Percentiles rank a stretch among this genome's conserved stretches.
Conservation (phyloP, 345 rosid species). For the Microcos paniculata region DNA sequence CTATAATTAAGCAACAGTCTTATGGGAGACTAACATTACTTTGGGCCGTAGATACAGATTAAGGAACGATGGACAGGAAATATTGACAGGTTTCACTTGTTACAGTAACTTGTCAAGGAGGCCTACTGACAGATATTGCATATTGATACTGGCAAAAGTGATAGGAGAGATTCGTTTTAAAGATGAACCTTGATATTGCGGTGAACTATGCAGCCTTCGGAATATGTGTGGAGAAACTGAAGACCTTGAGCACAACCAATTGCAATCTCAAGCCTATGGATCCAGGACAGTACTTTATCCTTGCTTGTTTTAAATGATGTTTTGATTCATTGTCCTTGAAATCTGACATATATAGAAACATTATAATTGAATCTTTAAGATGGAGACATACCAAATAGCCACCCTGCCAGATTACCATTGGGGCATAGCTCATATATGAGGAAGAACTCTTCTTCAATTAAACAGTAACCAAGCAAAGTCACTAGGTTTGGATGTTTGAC, state of each 20-base stretch:
- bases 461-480: constrained; percentile 42
- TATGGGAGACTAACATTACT: too few relatives aligned
- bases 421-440: constrained; percentile 50
- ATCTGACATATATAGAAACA: not conserved
- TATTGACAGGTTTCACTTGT: not conserved
- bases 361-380: not conserved
- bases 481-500: constrained; percentile 44
- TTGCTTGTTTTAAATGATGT: constrained; percentile 29
- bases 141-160: not conserved
- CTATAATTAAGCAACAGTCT: not conserved
- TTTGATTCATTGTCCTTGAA: not conserved
- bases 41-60: not conserved
- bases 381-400: constrained; percentile 42
- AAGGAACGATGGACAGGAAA: not conserved
- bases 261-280: constrained; percentile 48
- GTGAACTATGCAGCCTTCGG: constrained; percentile 55
- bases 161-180: not conserved
- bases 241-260: constrained; percentile 46
- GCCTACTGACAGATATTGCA: not conserved
- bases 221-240: constrained; percentile 44
- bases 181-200: constrained; percentile 49
- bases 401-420: constrained; percentile 46
- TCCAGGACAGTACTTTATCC: constrained; percentile 45
- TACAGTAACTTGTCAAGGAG: not conserved
- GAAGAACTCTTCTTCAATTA: constrained; percentile 41